Percentiles rank a stretch among this genome's conserved stretches.
These are phyloP conservation scores for Sphaerostilbella broomeana DNA, from an alignment of 2,329 filamentous ascomycete species.

Conservation along the genomic window DNA sequence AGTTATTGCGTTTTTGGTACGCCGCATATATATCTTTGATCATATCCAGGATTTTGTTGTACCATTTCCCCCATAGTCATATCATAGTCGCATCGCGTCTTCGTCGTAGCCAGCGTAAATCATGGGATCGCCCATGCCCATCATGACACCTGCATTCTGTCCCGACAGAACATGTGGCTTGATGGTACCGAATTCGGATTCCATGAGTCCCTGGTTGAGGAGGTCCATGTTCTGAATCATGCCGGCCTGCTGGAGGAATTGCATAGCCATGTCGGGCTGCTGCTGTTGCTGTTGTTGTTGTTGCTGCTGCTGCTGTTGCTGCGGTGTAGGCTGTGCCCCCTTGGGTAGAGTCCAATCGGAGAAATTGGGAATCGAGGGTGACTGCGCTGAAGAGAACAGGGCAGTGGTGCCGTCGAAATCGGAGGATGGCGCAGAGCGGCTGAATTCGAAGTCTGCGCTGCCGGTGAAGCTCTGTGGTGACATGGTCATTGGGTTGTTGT, in stretches of 20 bases:
- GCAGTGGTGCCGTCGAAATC: conserved; percentile 26
- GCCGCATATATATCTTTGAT: no score
- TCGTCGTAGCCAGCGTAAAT: conserved; percentile 48
- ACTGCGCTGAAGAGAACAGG: conserved; percentile 29
- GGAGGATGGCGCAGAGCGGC: conserved; percentile 22
- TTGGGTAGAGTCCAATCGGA: conserved; percentile 27
- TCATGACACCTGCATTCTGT: conserved; percentile 48
- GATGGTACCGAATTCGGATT: conserved; percentile 47
- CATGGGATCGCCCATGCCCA: conserved; percentile 53
- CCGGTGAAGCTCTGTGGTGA: conserved; percentile 47
- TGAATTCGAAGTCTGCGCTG: conserved; percentile 32
- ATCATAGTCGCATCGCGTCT: conserved; percentile 37
- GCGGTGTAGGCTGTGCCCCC: conserved; percentile 11
- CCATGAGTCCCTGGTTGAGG: conserved; percentile 44
- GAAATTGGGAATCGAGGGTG: conserved; percentile 29
- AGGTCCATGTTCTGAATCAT: conserved; percentile 39
- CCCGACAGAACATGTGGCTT: conserved; percentile 47
- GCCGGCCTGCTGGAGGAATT: conserved; percentile 37
- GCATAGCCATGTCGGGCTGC: conserved; percentile 31
- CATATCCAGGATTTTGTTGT: no score
- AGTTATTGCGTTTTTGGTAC: no score
- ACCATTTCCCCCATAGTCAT: no score
- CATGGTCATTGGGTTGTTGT: conserved; percentile 37
- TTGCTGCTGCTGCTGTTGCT: no score
- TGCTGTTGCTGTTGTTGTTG: no score